Evolutionary conservation across 2,329 filamentous ascomycete species (phyloP), one percentile per base, ranked within the genome.

Genomic region (Emmonsiellopsis sp.): DNA sequence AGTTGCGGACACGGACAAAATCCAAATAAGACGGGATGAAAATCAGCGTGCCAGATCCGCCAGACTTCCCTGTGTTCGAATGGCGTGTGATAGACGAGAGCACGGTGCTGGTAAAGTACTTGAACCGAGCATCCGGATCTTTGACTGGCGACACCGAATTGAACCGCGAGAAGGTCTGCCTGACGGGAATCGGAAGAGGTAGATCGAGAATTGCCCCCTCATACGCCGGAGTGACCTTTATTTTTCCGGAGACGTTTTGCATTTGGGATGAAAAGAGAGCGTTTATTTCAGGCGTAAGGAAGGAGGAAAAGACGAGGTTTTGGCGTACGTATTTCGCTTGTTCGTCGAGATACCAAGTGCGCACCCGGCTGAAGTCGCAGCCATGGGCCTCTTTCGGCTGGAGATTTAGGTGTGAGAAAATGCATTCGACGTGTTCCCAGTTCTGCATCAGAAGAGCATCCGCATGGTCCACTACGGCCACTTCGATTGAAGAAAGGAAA

Each of bases 381-480:
- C 87, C 91, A 69, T 96, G 91, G 0, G 89, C 82, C 62, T 95
- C 88, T 64, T 86, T 89, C 38, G 93, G 92, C 63, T 95, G 89
- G 20, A 87, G 78, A 68, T 98, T 98, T 57, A 98, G 80, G 67
- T 95, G 89, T 58, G 89, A 84, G 65, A 97, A 91, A 62, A 96
- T 87, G 67, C 87, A 88, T 68, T 94, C 88, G 56, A 96, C 82
- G 66, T 98, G 92, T 64, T 96, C 90, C 91, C 92, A 97, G 68
- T 95, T 97, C 69, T 98, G 93, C 90, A 96, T 96, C 7, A 95
- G 81, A 42, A 96, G 80, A 0, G 90, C 90, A 69, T 97, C 91
- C 10, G 89, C 86, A 70, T 97, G 91, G 68, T 98, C 93, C 56
- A 95, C 79, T 46, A 97, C 78, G 34, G 93, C 84, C 50, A 98